These are phyloP conservation scores for Keithomyces neogunnii DNA, from an alignment of 2,329 filamentous ascomycete species.

Conservation along the genomic window DNA sequence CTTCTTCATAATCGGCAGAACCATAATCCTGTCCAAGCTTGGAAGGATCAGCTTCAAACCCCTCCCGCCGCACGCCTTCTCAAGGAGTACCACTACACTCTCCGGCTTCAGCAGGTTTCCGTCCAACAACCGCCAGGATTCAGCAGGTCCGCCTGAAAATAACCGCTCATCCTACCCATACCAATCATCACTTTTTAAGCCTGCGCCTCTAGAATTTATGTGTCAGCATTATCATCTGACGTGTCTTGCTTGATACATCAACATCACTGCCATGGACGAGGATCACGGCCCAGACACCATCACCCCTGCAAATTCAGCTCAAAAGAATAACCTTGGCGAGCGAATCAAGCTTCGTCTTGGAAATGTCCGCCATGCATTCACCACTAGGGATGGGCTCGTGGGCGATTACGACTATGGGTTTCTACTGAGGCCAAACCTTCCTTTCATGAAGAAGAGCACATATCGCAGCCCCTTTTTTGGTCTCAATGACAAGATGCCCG, in stretches of 20 bases:
- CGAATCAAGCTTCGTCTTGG: conserved; percentile 12
- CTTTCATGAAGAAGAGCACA: conserved; percentile 60
- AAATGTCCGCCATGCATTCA: conserved; percentile 30
- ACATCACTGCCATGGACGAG: conserved; percentile 40
- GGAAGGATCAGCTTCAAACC: neutral
- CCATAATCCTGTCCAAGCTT: too few species aligned
- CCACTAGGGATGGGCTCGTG: conserved; percentile 63
- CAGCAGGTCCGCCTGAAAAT: conserved; percentile 14
- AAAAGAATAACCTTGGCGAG: conserved; percentile 20
- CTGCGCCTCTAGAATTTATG: neutral
- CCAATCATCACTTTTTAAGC: neutral
- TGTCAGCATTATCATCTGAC: neutral
- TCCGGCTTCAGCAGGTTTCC: conserved; percentile 19
- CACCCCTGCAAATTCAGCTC: conserved; percentile 28
- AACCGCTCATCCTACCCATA: conserved; percentile 1
- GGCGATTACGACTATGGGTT: conserved; percentile 87
- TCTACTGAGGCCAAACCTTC: conserved; percentile 73
- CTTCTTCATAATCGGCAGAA: too few species aligned
- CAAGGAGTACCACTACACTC: neutral
- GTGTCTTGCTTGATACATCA: neutral
- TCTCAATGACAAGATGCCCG: conserved; percentile 70
- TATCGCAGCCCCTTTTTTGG: conserved; percentile 67
- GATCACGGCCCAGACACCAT: conserved; percentile 44
- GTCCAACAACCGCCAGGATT: conserved; percentile 16
- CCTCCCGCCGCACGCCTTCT: neutral